Base-by-base conservation (phyloP, 495 filamentous ascomycete genomes). In the Talaromyces nanjingensis region DNA sequence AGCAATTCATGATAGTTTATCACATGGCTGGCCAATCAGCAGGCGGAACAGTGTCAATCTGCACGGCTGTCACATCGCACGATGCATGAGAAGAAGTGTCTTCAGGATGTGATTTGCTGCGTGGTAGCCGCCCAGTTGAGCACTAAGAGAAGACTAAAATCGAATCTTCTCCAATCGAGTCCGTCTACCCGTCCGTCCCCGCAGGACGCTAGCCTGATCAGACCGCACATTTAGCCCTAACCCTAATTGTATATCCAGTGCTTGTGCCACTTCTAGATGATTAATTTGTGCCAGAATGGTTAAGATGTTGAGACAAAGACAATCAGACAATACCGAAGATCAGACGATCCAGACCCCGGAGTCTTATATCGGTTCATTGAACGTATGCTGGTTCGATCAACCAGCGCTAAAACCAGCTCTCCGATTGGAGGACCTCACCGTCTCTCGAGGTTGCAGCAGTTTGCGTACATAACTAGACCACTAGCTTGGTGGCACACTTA, bases 51-150 rank as follows among this genome's bases (percentile, higher is more conserved):
- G 20, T 34, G 33, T 34, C 25, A 24, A 42, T 47, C 60, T 62
- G 60, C 60, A 62, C 45, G 59, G 60, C 42, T 54, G 60, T 62
- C 60, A 62, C 60, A 62, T 33, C 22, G 12, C 22, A 29, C 24
- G 53, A 31, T 52, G 59, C 59, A 60, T 42, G 45, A 31, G 60
- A 62, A 20, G 31, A 27, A 33, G 60, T n/a, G 25, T 47, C 45
- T 62, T 27, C 14, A 16, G 60, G 60, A 16, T 52, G 53, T 56
- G 62, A 64, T 59, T 64, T 59, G 63, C 37, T 31, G 58, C 18
- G 4, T 20, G 14, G 16, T 54, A 63, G 60, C 34, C 59, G 60
- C 47, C 58, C 42, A 56, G 47, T 55, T 37, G 45, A 64, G 54
- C 62, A 27, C 56, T 59, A 64, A 37, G 14, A 42, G 29, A 33